Base-by-base conservation (phyloP, 164 flowering plant species). In the Aristolochia contorta region DNA sequence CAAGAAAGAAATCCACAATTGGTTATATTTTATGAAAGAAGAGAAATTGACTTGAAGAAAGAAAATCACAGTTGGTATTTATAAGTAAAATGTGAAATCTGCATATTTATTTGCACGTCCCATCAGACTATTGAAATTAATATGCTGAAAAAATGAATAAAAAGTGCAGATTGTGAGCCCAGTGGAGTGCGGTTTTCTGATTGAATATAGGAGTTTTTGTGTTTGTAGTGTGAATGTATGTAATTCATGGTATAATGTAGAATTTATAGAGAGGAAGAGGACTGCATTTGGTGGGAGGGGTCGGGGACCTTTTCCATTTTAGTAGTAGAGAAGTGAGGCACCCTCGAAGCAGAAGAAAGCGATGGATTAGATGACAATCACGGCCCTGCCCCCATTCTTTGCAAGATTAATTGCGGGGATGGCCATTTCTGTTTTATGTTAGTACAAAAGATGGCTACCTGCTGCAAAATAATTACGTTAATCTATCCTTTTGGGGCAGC, bases 121-220 rank as follows among this genome's bases (percentile, higher is more conserved):
- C 43, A 3, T 37, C 7, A 37, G 43, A 37, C 7, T 37, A 37
- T 37, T 7, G 12, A 49, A 49, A 20, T 0, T 49, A 49, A 49
- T 58, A 22, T 32, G 23, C 22, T 9, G n/a, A 43, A 58, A 58
- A 14, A 50, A 4, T 43, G 22, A 16, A 23, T 4, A 16, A 3
- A 15, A 48, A 9, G 15, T 50, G 47, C 81, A 91, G 97, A 88
- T 72, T 91, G 96, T 47, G 96, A 91, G 73, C 89, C 37, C n/a
- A n/a, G n/a, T 89, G 92, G 96, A 82, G 64, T 63, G 84, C 96
- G 33, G 68, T 57, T 57, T 84, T 84, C 73, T 82, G 71, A 78
- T 45, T 77, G 64, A 65, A 37, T 37, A 56, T 41, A 20, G 33
- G 15, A 48, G 58, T 48, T 25, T 23, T 30, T 43, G 65, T 54